Conservation (phyloP, 805 yeast genomes). For the Starmerella stigmatis region DNA sequence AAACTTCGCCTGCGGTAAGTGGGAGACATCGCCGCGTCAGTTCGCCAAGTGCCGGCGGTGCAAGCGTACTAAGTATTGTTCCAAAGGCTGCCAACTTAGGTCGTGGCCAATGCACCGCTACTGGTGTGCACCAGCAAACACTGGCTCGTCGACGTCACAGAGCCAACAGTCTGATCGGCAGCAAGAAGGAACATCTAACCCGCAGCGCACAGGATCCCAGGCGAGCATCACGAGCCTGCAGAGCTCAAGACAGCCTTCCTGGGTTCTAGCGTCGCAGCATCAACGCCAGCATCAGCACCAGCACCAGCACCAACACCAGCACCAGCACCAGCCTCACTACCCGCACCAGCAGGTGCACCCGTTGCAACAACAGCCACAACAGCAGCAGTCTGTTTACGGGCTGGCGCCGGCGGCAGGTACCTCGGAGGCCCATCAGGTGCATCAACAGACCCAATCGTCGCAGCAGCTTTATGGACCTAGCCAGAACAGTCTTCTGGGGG, state of each 20-base stretch:
- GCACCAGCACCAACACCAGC: constrained; percentile 1
- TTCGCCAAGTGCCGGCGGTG: constrained; percentile 93
- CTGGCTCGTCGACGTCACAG: constrained; percentile 11
- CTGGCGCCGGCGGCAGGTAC: no score
- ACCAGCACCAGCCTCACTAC: constrained; percentile 1
- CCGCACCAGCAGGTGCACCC: background rate
- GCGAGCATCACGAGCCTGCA: constrained; percentile 4
- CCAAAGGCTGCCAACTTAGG: constrained; percentile 77
- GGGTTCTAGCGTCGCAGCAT: no score
- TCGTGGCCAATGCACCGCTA: constrained; percentile 91
- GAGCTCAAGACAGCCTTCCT: constrained; percentile 1
- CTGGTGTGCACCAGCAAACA: constrained; percentile 53
- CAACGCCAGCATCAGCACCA: background rate
- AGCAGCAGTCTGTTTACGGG: no score
- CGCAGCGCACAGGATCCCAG: background rate
- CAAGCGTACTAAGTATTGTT: constrained; percentile 88
- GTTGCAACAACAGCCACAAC: background rate
- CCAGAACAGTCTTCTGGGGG: background rate
- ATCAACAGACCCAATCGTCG: no score
- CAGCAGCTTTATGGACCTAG: background rate
- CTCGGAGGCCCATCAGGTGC: no score
- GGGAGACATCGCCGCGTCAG: constrained; percentile 86
- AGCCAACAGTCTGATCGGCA: background rate
- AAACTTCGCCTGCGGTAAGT: constrained; percentile 79
- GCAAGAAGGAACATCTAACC: background rate